Base-by-base conservation (phyloP, 139 green algal genomes). In the Chlorella sp. region DNA sequence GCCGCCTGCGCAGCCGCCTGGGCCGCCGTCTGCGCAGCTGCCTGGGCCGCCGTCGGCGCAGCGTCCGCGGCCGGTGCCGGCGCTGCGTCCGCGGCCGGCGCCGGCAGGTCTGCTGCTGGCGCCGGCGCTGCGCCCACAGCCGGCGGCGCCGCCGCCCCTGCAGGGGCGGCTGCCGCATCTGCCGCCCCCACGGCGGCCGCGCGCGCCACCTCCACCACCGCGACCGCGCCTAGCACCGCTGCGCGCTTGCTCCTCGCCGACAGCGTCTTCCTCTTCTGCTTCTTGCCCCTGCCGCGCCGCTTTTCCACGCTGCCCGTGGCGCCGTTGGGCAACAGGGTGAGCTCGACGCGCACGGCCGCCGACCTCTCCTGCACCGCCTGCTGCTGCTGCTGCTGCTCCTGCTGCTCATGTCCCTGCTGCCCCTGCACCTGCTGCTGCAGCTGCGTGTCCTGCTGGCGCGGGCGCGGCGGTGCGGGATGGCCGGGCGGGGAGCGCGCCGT, bases 191-290 rank as follows among this genome's bases (percentile, higher is more conserved):
- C 35, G 3, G 71, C 50, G 15, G 71, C 74, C 2, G 38, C 36
- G 36, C 2, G 2, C 31, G 51, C 9, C 27, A 72, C n/a, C 41
- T 81, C 75, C 0, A 64, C 38, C 1, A 48, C 63, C 8, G 75
- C 75, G 21, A 81, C 38, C 27, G 67, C 75, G 2, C 56, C 70
- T 27, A 81, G 38, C 59, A 74, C 75, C 15, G 69, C 63, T 12
- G 64, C 64, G 3, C 42, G 40, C 48, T 66, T 74, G 58, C 75
- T 51, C 50, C 67, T 74, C 17, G 64, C 62, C 40, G 75, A 77
- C 25, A 81, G 65, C 14, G 75, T 76, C 29, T 81, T 81, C 17
- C 65, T 36, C 33, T 58, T 8, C 46, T 63, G 63, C 27, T 27
- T 35, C 33, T 48, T 40, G 67, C 31, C 29, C 19, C 12, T 19